Evolutionary conservation across 768 basidiomycete genomes (phyloP).

Genomic region (Calvatia gigantea): DNA sequence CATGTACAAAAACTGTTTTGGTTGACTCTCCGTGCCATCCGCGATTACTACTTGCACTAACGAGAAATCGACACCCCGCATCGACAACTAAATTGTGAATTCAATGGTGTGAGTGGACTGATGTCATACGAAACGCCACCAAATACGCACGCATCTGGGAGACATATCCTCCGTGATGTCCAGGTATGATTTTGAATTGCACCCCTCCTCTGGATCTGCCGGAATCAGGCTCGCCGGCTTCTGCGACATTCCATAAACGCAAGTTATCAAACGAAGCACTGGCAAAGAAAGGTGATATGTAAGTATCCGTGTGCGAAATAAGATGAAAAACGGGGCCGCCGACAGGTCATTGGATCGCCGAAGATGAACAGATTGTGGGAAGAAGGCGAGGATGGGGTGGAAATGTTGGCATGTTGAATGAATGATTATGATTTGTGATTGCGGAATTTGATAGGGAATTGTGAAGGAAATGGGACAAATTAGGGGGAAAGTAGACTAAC

Average conservation of each 20-base stretch:
- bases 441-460: background rate
- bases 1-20: constrained; percentile 86
- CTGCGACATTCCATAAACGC: constrained; percentile 88
- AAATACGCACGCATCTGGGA: constrained; percentile 82
- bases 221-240: constrained; percentile 66
- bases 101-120: background rate
- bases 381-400: background rate
- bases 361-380: background rate
- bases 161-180: constrained; percentile 92
- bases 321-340: background rate
- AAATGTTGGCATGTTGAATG: constrained; percentile 7
- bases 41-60: constrained; percentile 90
- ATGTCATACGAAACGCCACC: background rate
- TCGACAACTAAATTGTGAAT: constrained; percentile 67
- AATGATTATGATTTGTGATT: background rate
- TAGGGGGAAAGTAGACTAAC: constrained; percentile 41
- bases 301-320: background rate
- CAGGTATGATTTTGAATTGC: constrained; percentile 93
- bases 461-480: background rate
- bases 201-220: constrained; percentile 65
- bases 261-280: constrained; percentile 94
- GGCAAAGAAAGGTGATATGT: constrained; percentile 11
- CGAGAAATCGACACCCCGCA: constrained; percentile 76
- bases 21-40: constrained; percentile 95
- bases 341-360: background rate